Percentiles rank a stretch among this genome's conserved stretches.
phyloP scores from a whole-genome alignment of 257 asterid species.

The Solanum corneliomulleri region DNA sequence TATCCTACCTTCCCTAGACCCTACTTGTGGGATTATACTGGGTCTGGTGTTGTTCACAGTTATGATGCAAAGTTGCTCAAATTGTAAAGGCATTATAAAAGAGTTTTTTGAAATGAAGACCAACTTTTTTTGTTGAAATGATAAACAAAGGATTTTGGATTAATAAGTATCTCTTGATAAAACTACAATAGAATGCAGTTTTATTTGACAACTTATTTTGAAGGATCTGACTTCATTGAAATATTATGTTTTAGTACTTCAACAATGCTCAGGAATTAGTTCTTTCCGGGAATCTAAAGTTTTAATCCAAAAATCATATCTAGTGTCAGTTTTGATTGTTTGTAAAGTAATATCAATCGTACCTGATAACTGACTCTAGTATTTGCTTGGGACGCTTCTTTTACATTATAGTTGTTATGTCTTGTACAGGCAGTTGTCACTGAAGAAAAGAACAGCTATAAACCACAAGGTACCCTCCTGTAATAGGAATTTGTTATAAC shows the following conservation, averaged over 20 bases:
- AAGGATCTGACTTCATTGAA: neutral
- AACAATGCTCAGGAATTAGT: neutral
- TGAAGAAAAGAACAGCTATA: slow-evolving; percentile 44
- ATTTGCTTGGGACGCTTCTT: neutral
- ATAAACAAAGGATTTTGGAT: neutral
- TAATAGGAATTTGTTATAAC: neutral
- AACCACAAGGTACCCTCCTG: slow-evolving; percentile 35
- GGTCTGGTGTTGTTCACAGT: neutral
- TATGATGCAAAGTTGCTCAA: neutral
- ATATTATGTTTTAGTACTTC: neutral
- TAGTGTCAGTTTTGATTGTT: neutral
- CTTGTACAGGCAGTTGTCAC: slow-evolving; percentile 64
- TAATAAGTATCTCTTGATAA: neutral
- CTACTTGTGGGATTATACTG: neutral
- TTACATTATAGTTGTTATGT: neutral
- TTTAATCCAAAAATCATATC: neutral
- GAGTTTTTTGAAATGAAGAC: neutral
- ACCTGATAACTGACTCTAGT: neutral
- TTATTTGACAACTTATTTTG: neutral
- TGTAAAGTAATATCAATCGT: neutral
- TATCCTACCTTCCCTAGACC: neutral
- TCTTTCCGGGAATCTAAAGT: neutral
- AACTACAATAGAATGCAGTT: neutral
- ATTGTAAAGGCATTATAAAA: neutral
- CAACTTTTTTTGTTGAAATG: neutral